Base-by-base conservation (phyloP, 1,139 yeast genomes). In the Zygosaccharomyces sapae region DNA sequence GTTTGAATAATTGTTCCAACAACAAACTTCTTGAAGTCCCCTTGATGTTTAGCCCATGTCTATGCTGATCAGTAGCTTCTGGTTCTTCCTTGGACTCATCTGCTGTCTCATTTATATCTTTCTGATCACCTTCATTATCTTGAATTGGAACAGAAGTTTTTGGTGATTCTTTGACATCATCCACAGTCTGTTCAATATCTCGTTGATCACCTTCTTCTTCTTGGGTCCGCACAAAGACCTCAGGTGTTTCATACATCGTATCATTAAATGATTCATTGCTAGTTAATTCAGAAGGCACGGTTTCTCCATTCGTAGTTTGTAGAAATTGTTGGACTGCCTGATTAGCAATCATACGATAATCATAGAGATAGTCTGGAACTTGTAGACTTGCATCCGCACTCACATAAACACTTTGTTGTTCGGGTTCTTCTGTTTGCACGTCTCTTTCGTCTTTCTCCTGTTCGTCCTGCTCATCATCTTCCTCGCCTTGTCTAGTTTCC, bases 281-380 rank as follows among this genome's bases (percentile, higher is more conserved):
- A 25, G 5, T 16, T n/a, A 12, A 22, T 27, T 12, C 16, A 10
- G 37, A 27, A 18, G 33, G 24, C 19, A 18, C 43, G 3, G 22
- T 16, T n/a, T 38, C 24, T 16, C 19, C 37, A 16, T 40, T 13
- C 16, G 3, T 12, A 20, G 43, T 9, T 8, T 19, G 39, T 41
- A 34, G 12, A 8, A 30, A 3, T 9, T 31, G 42, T 10, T 36
- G 39, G 9, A 44, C 20, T 12, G 44, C 45, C 25, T 46, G 47
- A 33, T 44, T 43, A 2, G 55, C 55, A 33, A 51, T 49, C 5
- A 34, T 41, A 20, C 34, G 41, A 33, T 43, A 47, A 31, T 51
- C 46, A 25, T 39, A 43, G 4, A 42, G 27, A 36, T 47, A 41
- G 3, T 33, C 29, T 3, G 41, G 38, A 13, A 39, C 42, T 16